Base-by-base conservation (phyloP, 2,329 filamentous ascomycete genomes). In the Cryphonectria radicalis region DNA sequence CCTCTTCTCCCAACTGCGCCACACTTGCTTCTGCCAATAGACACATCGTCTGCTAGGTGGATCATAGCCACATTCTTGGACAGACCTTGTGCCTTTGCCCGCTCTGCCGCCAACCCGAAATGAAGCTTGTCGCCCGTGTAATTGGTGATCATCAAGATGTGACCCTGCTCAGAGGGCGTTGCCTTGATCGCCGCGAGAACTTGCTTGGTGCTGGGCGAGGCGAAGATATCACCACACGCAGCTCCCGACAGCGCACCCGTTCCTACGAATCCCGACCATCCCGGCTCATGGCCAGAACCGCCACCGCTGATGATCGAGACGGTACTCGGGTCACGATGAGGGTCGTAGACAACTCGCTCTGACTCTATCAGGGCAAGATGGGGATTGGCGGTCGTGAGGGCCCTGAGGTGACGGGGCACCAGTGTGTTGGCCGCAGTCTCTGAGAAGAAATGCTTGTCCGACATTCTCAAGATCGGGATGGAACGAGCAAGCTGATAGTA, bases 151-250 rank as follows among this genome's bases (percentile, higher is more conserved):
- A 93, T 87, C 10, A 93, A 86, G 46, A 93, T 80, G 0, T 93
- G 90, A 8, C 92, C 92, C 74, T 89, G 87, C 37, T 88, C 85
- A 1, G 86, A 87, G 50, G 89, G 86, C 0, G 92, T 87, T 66
- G 88, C 84, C 75, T 89, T 84, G 25, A 92, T 88, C 66, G 89
- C 91, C 75, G 87, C 83, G 63, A 90, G 84, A 69, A 94, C 88
- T 78, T 94, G 92, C 78, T 92, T 90, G 0, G 92, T 90, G n/a
- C 86, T 89, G 0, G 92, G 92, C 1, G 89, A 92, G 1, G 92
- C 92, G 77, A 94, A 94, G 75, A 94, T 93, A 0, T 91, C 92
- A 11, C 92, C 92, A 3, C 91, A 90, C 0, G 92, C 91, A 1
- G 90, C 89, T 32, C 89, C 92, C 40, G 90, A 87, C 5, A 94